Percentiles rank a stretch among this genome's conserved stretches.
phyloP scores from a whole-genome alignment of 208 protist species.

The Acanthamoeba polyphaga region DNA sequence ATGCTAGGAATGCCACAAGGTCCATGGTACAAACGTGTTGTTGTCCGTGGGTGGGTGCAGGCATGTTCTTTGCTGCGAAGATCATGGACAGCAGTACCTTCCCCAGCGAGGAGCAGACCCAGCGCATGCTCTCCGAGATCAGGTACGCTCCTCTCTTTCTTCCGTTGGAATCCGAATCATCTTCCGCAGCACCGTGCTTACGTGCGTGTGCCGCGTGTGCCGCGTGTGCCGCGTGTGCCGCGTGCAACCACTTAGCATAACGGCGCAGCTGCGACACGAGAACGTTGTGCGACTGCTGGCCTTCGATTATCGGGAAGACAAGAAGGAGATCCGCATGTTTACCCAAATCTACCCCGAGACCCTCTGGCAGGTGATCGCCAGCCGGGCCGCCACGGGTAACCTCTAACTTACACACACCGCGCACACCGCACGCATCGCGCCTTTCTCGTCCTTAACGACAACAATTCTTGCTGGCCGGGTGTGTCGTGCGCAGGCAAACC shows the following conservation, averaged over 20 bases:
- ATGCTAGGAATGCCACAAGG: too few relatives aligned
- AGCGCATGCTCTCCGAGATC: conserved; percentile 51
- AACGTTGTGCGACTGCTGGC: conserved; percentile 20
- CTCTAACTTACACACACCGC: too few relatives aligned
- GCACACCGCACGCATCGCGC: not conserved
- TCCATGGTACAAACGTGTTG: too few relatives aligned
- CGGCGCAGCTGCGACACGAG: conserved; percentile 29
- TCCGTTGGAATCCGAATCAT: too few relatives aligned
- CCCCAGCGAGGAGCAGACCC: conserved; percentile 9
- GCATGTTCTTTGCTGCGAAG: conserved; percentile 57
- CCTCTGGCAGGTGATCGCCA: conserved; percentile 15
- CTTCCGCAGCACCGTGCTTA: too few relatives aligned
- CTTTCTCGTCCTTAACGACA: not conserved
- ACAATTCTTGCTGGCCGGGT: too few relatives aligned
- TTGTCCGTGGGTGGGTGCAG: not conserved
- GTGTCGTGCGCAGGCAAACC: conserved; percentile 9
- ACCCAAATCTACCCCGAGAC: conserved; percentile 49
- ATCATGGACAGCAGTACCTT: conserved; percentile 34
- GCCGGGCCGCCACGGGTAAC: not conserved
- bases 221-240: too few relatives aligned
- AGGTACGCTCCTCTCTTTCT: not conserved
- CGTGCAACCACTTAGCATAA: not conserved
- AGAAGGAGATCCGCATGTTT: conserved; percentile 37
- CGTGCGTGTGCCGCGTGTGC: too few relatives aligned
- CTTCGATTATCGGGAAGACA: not conserved